These are phyloP conservation scores for Cudoniella acicularis DNA, from an alignment of 495 filamentous ascomycete genomes.

Conservation along the genomic window DNA sequence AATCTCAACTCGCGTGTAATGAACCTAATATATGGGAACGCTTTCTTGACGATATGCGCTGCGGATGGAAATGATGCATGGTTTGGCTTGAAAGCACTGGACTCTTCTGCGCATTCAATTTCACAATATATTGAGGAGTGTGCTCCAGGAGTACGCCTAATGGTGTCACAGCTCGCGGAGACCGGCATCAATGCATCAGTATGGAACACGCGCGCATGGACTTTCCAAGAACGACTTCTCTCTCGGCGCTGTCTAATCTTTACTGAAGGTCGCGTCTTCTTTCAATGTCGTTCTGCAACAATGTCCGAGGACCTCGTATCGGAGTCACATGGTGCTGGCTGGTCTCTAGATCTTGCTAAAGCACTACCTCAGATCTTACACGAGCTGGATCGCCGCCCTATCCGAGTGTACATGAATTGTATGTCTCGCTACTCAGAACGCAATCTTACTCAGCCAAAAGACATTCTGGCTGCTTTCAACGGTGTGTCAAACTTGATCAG, in stretches of 20 bases:
- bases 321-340: constrained; percentile 20
- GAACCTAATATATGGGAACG: constrained; percentile 27
- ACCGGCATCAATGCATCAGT: constrained; percentile 15
- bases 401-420: constrained; percentile 28
- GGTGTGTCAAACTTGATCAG: constrained; percentile 25
- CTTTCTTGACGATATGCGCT: constrained; percentile 28
- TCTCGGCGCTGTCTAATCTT: constrained; percentile 32
- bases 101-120: constrained; percentile 4
- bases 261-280: constrained; percentile 24
- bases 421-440: constrained; percentile 28
- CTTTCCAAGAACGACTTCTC: constrained; percentile 37
- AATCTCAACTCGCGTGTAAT: constrained; percentile 23
- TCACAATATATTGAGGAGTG: constrained; percentile 7
- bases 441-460: constrained; percentile 23
- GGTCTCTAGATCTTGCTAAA: constrained; percentile 25
- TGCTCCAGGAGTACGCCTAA: constrained; percentile 12
- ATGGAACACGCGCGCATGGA: constrained; percentile 35
- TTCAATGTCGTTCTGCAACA: constrained; percentile 27
- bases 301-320: constrained; percentile 26
- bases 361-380: constrained; percentile 18
- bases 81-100: constrained; percentile 21
- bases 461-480: constrained; percentile 32
- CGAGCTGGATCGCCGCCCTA: constrained; percentile 21
- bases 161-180: constrained; percentile 16
- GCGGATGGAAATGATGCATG: constrained; percentile 21